phyloP scores from a whole-genome alignment of 2,329 filamentous ascomycete species.

The Colletotrichum sp. region DNA sequence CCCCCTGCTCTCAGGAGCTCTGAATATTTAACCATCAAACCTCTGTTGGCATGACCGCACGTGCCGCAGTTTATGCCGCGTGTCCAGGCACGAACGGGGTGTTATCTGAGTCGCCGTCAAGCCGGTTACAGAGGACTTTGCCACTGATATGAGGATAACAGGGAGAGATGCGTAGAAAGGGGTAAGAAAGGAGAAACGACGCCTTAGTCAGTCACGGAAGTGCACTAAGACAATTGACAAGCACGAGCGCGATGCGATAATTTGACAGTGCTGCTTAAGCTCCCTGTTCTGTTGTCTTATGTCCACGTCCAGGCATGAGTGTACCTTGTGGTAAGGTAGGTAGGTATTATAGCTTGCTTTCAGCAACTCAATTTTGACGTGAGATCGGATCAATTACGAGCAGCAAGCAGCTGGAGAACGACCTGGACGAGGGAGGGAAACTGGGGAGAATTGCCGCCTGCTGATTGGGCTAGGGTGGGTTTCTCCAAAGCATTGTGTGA shows the following conservation, averaged over 20 bases:
- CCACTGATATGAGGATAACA: not conserved
- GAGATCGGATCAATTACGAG: not conserved
- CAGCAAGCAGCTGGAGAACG: not conserved
- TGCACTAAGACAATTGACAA: not conserved
- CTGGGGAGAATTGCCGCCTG: not conserved
- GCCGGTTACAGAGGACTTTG: not conserved
- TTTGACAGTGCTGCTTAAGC: not conserved
- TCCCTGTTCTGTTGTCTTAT: not conserved
- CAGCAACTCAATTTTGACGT: not conserved
- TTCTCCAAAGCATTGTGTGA: not conserved
- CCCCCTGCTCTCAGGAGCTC: not conserved
- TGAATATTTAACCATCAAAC: not conserved
- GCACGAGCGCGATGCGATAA: not conserved
- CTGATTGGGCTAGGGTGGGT: not conserved
- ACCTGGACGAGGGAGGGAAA: not conserved
- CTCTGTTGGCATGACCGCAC: not conserved
- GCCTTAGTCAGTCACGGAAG: not conserved
- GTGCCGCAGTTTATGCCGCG: not conserved
- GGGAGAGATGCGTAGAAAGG: not conserved
- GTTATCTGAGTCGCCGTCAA: not conserved
- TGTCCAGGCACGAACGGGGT: not conserved
- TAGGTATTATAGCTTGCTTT: not conserved
- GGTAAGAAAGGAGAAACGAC: not conserved
- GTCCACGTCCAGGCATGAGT: not conserved
- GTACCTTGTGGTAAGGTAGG: not conserved